Conservation (phyloP, 2,329 filamentous ascomycete species). For the Parasarocladium wereldwijsianum region DNA sequence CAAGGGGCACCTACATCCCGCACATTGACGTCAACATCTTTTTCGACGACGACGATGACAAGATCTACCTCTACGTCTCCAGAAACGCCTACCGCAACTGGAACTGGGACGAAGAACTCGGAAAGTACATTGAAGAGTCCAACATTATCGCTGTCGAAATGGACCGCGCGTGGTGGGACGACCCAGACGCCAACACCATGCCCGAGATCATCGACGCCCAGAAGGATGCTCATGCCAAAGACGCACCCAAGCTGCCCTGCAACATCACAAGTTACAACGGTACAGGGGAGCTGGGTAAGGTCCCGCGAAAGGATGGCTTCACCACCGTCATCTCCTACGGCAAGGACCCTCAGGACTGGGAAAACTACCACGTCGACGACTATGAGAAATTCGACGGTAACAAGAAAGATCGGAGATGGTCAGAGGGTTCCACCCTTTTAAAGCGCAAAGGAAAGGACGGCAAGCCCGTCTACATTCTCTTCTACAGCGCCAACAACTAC, state of each 20-base stretch:
- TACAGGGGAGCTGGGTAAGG: constrained; percentile 17
- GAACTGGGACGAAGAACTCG: constrained; percentile 18
- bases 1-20: constrained; percentile 20
- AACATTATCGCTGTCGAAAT: constrained; percentile 22
- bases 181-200: constrained; percentile 17
- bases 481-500: constrained; percentile 19
- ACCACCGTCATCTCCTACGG: constrained; percentile 21
- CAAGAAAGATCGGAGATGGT: constrained; percentile 20
- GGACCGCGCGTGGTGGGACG: constrained; percentile 20
- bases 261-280: constrained; percentile 20
- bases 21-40: constrained; percentile 33
- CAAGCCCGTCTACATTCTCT: constrained; percentile 15
- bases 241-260: constrained; percentile 12
- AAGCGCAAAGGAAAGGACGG: constrained; percentile 9
- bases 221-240: constrained; percentile 12
- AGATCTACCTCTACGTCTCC: constrained; percentile 19
- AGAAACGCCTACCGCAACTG: constrained; percentile 21
- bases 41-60: constrained; percentile 20
- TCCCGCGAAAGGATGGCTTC: constrained; percentile 21
- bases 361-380: constrained; percentile 20
- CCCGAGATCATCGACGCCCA: constrained; percentile 16
- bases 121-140: constrained; percentile 22
- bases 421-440: constrained; percentile 19
- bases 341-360: constrained; percentile 19
- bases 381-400: constrained; percentile 18